Percentiles rank a stretch among this genome's conserved stretches.
phyloP scores from a whole-genome alignment of 345 rosid species.

The Nephelium lappaceum region DNA sequence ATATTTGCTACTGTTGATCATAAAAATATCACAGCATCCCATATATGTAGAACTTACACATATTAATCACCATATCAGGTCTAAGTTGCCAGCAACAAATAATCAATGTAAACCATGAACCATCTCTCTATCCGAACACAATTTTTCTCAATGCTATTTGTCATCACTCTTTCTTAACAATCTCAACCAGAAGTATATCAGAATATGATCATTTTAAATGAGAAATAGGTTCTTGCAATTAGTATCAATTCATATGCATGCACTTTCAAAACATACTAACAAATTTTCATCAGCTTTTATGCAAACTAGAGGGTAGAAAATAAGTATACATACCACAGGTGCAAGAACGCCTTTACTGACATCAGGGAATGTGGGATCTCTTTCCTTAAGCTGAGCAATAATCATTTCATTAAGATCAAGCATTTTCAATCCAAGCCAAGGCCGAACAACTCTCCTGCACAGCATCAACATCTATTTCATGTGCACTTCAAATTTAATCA shows the following conservation, averaged over 20 bases:
- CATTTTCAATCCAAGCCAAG: conserved; percentile 97
- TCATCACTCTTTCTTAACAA: background rate
- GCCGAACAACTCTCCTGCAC: conserved; percentile 89
- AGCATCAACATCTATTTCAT: background rate
- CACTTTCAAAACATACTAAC: background rate
- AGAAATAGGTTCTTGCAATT: background rate
- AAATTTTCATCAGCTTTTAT: background rate
- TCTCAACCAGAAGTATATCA: background rate
- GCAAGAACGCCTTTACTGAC: conserved; percentile 76
- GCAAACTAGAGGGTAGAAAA: background rate
- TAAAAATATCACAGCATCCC: background rate
- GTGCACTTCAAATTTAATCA: background rate
- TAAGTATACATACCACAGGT: conserved; percentile 52
- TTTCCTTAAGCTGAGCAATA: conserved; percentile 76
- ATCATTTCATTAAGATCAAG: conserved; percentile 86
- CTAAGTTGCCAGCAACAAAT: background rate
- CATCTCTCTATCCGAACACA: background rate
- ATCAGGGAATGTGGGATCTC: conserved; percentile 69
- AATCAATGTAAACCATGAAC: background rate
- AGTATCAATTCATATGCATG: background rate
- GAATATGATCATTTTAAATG: background rate
- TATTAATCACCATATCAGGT: background rate
- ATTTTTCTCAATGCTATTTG: background rate
- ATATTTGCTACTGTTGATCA: background rate
- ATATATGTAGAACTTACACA: background rate